Evolutionary conservation across 805 yeast species (phyloP), one percentile per base, ranked within the genome.

Genomic region (Yarrowia porcina): DNA sequence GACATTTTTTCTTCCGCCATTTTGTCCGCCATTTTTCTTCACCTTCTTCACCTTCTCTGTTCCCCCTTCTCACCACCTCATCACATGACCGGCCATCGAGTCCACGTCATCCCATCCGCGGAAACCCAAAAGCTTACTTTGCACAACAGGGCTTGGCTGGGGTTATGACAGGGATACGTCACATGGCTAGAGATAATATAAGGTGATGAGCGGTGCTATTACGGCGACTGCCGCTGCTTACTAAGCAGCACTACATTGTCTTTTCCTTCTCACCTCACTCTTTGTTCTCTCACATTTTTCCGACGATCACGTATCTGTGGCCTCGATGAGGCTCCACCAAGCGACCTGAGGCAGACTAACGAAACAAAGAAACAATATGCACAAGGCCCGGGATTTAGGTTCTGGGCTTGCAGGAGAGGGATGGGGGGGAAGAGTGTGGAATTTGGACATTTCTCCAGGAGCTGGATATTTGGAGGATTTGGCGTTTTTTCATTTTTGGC

Each of bases 291-390:
- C n/a, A n/a, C n/a, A 18, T 10, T 44, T 27, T 44, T 30, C 52
- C 18, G 52, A 8, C 52, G 52, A 45, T 45, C 52, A 45, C 50
- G 28, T 49, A 49, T 49, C 57, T 52, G 44, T 52, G 59, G 42
- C 23, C 44, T 52, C 59, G 59, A 52, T 52, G 59, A 52, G 59
- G 59, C 44, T 36, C 44, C 59, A 35, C 44, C 59, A 33, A 35
- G 41, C 41, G 57, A 52, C 59, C 59, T 52, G 44, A 52, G 44
- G 32, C 59, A 52, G 28, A 36, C 59, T 35, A 52, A 8, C 3
- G 44, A n/a, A 12, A 49, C 38, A 49, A 49, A 45, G 52, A 45
- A 23, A 13, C 27, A 13, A 18, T 45, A 28, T 30, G 52, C 36
- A 45, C 52, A 45, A 45, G 20, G 49, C 25, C 18, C 4, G 2